phyloP scores from a whole-genome alignment of 805 yeast genomes.

The Kuraishia molischiana region DNA sequence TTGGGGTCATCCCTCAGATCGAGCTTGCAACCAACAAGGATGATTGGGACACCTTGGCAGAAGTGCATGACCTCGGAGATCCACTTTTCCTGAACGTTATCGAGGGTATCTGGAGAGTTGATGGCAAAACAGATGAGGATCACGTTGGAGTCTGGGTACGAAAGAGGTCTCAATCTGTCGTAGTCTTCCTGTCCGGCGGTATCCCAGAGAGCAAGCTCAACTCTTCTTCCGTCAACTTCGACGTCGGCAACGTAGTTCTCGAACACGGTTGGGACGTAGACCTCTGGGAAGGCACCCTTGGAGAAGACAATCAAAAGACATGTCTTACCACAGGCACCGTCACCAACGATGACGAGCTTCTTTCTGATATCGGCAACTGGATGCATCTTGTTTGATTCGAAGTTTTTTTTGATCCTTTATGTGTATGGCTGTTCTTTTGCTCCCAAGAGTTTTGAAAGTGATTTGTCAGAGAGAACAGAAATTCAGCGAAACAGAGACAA shows the following conservation, averaged over 20 bases:
- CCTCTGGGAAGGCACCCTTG: constrained; percentile 88
- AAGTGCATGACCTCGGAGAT: constrained; percentile 87
- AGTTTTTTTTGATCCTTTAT: too few relatives aligned
- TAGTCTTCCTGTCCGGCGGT: constrained; percentile 98
- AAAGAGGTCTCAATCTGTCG: constrained; percentile 84
- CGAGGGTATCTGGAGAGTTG: constrained; percentile 86
- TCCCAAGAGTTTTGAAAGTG: too few relatives aligned
- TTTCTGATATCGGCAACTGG: constrained; percentile 53
- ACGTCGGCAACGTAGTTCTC: constrained; percentile 98
- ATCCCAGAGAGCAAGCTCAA: constrained; percentile 94
- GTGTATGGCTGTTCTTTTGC: too few relatives aligned
- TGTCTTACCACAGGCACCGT: constrained; percentile 96
- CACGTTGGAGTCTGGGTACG: constrained; percentile 89
- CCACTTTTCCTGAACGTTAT: constrained; percentile 94
- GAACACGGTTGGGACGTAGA: constrained; percentile 92
- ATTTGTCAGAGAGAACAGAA: too few relatives aligned
- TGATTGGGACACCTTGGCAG: constrained; percentile 91
- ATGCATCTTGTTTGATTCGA: too few relatives aligned
- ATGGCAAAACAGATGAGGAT: constrained; percentile 86
- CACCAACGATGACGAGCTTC: constrained; percentile 91
- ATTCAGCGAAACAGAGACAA: too few relatives aligned
- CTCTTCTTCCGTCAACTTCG: constrained; percentile 83
- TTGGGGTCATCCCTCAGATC: constrained; percentile 79
- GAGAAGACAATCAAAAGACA: constrained; percentile 80
- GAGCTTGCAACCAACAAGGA: constrained; percentile 84